phyloP scores from a whole-genome alignment of 179 eudicot genomes.

The Silene noctiflora region DNA sequence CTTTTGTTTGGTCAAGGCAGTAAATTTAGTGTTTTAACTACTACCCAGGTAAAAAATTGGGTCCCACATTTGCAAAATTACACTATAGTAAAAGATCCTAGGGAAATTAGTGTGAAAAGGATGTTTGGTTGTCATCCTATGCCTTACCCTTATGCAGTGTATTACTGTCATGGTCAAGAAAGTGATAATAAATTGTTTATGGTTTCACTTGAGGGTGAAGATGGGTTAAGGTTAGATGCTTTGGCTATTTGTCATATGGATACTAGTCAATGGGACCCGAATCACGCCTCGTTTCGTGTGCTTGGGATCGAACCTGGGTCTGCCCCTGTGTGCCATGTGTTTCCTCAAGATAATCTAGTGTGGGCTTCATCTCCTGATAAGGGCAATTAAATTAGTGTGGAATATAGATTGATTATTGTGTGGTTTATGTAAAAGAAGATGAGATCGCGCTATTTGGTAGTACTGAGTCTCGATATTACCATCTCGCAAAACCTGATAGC shows the following conservation, averaged over 20 bases:
- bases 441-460: too few relatives aligned
- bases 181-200: constrained; percentile 38
- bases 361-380: constrained; percentile 40
- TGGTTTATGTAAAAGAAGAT: background rate
- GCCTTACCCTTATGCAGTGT: constrained; percentile 76
- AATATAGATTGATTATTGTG: background rate
- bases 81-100: constrained; percentile 38
- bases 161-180: constrained; percentile 64
- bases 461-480: too few relatives aligned
- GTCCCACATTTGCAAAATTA: constrained; percentile 44
- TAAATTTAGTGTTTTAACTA: constrained; percentile 38
- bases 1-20: constrained; percentile 31
- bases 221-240: constrained; percentile 40
- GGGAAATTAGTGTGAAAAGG: constrained; percentile 29
- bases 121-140: constrained; percentile 61
- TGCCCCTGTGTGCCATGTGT: constrained; percentile 66
- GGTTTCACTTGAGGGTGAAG: constrained; percentile 42
- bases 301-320: constrained; percentile 48
- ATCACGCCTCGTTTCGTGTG: constrained; percentile 46
- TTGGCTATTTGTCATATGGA: constrained; percentile 68
- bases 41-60: constrained; percentile 33
- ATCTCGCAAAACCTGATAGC: too few relatives aligned
- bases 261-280: constrained; percentile 61
- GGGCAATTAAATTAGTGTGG: background rate
- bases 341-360: constrained; percentile 59